phyloP scores from a whole-genome alignment of 176 grass and related monocot genomes.

The Oryza rufipogon region DNA sequence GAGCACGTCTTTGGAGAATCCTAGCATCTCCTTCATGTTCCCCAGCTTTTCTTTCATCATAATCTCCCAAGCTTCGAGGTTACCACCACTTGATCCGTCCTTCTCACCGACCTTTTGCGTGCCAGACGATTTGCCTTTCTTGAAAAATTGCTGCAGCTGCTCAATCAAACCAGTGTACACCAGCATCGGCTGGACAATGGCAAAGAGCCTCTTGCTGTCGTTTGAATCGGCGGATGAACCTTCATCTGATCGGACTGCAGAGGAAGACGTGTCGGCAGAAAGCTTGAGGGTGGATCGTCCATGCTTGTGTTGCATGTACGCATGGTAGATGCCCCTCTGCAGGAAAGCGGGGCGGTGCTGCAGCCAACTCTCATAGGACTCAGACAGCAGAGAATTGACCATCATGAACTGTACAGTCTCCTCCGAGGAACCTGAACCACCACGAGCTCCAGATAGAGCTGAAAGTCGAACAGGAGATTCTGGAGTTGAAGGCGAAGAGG shows the following conservation, averaged over 20 bases:
- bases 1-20: slow-evolving; percentile 73
- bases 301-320: slow-evolving; percentile 93
- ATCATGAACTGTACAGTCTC: slow-evolving; percentile 98
- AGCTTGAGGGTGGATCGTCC: slow-evolving; percentile 53
- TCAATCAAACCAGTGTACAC: slow-evolving; percentile 92
- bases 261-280: slow-evolving; percentile 44
- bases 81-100: slow-evolving; percentile 29
- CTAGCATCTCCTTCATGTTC: slow-evolving; percentile 88
- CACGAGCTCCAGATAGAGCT: slow-evolving; percentile 53
- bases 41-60: slow-evolving; percentile 86
- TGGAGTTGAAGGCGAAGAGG: slow-evolving; percentile 45
- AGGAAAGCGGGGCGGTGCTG: slow-evolving; percentile 77
- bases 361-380: slow-evolving; percentile 93
- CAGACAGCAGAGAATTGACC: slow-evolving; percentile 85
- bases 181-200: slow-evolving; percentile 79
- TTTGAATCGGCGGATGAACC: slow-evolving; percentile 60
- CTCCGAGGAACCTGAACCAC: slow-evolving; percentile 54
- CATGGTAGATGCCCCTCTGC: slow-evolving; percentile 88
- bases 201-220: slow-evolving; percentile 65
- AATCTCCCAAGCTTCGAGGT: slow-evolving; percentile 71
- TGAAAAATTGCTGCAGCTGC: slow-evolving; percentile 89
- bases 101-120: slow-evolving; percentile 8
- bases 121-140: slow-evolving; percentile 59
- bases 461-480: slow-evolving; percentile 46
- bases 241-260: slow-evolving; percentile 46